Evolutionary conservation across 2,329 filamentous ascomycete species (phyloP).

Genomic region (Penicillium glabrum): DNA sequence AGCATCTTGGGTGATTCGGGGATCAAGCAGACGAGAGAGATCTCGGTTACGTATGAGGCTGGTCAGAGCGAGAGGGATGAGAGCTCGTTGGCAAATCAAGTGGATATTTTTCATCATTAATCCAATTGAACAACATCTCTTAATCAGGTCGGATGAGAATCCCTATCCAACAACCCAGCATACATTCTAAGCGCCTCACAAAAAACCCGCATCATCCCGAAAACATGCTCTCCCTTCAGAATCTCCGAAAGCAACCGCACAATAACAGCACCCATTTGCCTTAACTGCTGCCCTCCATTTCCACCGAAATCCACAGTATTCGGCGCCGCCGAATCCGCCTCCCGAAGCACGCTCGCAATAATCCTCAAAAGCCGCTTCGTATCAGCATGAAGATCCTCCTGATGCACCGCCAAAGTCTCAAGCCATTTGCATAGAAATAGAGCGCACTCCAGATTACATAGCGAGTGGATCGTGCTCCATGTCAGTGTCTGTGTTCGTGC

Average conservation of each 20-base stretch:
- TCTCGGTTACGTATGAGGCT: conserved; percentile 1
- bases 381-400: neutral
- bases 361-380: neutral
- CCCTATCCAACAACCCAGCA: neutral
- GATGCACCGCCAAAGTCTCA: neutral
- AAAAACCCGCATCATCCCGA: conserved; percentile 4
- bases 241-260: conserved; percentile 2
- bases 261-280: neutral
- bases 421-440: conserved; percentile 41
- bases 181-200: neutral
- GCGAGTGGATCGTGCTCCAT: conserved; percentile 21
- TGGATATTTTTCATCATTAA: neutral
- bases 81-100: neutral
- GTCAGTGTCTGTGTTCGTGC: conserved; percentile 15
- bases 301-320: neutral
- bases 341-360: neutral
- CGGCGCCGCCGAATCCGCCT: neutral
- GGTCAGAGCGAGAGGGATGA: neutral
- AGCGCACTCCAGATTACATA: conserved; percentile 23
- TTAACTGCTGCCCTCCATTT: neutral
- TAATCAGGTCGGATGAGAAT: neutral
- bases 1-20: neutral
- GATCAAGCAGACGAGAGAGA: conserved; percentile 2
- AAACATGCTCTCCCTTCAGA: neutral
- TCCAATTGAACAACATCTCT: neutral